These are phyloP conservation scores for Bipolaris oryzae DNA, from an alignment of 2,329 filamentous ascomycete genomes.

Conservation along the genomic window DNA sequence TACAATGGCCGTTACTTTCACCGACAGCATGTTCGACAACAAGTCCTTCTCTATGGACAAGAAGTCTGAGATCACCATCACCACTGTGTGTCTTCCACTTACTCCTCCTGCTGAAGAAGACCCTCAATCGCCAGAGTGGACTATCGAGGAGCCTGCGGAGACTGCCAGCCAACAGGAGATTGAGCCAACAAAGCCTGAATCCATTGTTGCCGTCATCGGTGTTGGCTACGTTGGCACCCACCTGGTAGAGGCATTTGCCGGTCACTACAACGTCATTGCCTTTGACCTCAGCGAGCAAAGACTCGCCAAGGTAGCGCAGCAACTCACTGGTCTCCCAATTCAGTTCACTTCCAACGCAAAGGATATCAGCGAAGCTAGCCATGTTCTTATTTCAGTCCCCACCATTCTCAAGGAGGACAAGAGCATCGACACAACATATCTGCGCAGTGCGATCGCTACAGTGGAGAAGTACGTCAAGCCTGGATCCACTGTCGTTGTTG, in stretches of 20 bases:
- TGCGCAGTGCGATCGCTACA: slow-evolving; percentile 53
- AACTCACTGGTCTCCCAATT: slow-evolving; percentile 12
- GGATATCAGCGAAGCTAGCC: slow-evolving; percentile 53
- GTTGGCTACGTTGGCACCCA: slow-evolving; percentile 61
- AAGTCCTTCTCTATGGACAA: slow-evolving; percentile 1
- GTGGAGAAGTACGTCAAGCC: slow-evolving; percentile 52
- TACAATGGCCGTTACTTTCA: slow-evolving; percentile 12
- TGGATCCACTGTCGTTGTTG: slow-evolving; percentile 59
- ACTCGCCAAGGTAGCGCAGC: slow-evolving; percentile 4
- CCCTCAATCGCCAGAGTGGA: neutral
- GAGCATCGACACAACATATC: slow-evolving; percentile 56
- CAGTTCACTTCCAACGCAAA: slow-evolving; percentile 30
- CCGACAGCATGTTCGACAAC: slow-evolving; percentile 7
- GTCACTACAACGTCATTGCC: slow-evolving; percentile 52
- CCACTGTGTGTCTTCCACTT: slow-evolving; percentile 7
- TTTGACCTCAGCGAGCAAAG: slow-evolving; percentile 19
- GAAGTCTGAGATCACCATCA: slow-evolving; percentile 6
- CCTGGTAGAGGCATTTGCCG: slow-evolving; percentile 55
- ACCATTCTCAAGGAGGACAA: slow-evolving; percentile 57
- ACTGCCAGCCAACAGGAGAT: neutral
- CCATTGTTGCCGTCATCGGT: slow-evolving; percentile 53
- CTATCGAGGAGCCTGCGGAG: neutral
- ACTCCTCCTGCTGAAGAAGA: slow-evolving; percentile 12
- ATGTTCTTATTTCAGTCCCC: slow-evolving; percentile 62
- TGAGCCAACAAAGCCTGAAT: neutral